Evolutionary conservation across 495 filamentous ascomycete species (phyloP).

Genomic region (Bombardia bombarda): DNA sequence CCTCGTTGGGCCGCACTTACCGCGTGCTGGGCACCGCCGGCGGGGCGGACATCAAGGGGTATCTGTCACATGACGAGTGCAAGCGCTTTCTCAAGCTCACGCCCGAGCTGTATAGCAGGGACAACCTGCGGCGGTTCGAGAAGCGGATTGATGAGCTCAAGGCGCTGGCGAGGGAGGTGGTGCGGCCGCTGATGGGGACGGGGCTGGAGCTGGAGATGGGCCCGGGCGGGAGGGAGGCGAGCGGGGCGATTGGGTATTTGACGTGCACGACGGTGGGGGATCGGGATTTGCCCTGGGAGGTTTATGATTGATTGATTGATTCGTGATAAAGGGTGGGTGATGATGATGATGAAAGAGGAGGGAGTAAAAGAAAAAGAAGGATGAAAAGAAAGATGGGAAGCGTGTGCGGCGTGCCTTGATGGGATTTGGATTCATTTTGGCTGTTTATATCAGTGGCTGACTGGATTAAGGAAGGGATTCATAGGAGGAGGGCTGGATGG

Average conservation of each 20-base stretch:
- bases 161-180: constrained; percentile 66
- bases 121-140: constrained; percentile 75
- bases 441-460: background rate
- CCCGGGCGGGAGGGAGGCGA: constrained; percentile 4
- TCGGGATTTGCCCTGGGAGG: constrained; percentile 68
- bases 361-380: background rate
- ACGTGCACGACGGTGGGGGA: constrained; percentile 73
- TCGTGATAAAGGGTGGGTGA: background rate
- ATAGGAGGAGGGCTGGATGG: background rate
- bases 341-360: background rate
- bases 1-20: constrained; percentile 59
- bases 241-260: constrained; percentile 61
- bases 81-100: constrained; percentile 78
- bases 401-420: too few species aligned
- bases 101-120: constrained; percentile 61
- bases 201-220: constrained; percentile 65
- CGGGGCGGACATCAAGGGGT: constrained; percentile 50
- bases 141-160: constrained; percentile 82
- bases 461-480: background rate
- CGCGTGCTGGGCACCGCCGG: constrained; percentile 44
- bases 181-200: constrained; percentile 79
- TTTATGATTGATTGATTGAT: constrained; percentile 16
- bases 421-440: too few species aligned
- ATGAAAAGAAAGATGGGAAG: too few species aligned
- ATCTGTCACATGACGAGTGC: constrained; percentile 76